Conservation (phyloP, 23 red algal species). For the Gracilaria domingensis region DNA sequence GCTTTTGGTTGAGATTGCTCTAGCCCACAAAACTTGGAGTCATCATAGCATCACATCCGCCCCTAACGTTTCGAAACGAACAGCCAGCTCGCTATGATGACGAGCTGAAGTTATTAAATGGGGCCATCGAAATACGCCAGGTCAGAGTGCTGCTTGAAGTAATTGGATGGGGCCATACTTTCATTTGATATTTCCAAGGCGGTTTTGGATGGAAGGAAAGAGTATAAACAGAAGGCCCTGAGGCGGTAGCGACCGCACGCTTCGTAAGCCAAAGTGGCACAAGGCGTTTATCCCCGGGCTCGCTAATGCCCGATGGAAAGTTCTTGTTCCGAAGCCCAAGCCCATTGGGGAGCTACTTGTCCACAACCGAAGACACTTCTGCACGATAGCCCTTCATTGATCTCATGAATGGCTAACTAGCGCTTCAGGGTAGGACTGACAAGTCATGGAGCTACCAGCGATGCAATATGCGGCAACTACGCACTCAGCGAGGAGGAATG, state of each 20-base stretch:
- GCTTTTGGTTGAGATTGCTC: not conserved
- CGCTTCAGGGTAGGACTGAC: slow-evolving; percentile 14
- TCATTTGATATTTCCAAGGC: not conserved
- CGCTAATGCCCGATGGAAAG: not conserved
- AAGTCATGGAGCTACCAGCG: slow-evolving; percentile 34
- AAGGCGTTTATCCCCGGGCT: not conserved
- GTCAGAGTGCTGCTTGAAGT: not conserved
- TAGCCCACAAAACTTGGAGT: not conserved
- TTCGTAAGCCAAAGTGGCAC: not conserved
- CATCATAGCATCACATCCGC: slow-evolving; percentile 2
- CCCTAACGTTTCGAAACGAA: not conserved
- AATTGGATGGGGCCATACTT: not conserved
- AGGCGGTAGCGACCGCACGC: not conserved
- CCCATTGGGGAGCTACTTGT: not conserved
- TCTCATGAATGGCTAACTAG: not conserved
- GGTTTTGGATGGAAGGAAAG: not conserved
- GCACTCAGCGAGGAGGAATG: not conserved
- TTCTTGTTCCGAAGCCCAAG: not conserved
- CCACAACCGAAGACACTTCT: not conserved
- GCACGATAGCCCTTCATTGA: not conserved
- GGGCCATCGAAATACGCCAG: not conserved
- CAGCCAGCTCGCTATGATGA: not conserved
- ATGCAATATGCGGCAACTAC: slow-evolving; percentile 10
- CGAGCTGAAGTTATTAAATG: not conserved
- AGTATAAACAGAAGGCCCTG: not conserved